Percentiles rank a stretch among this genome's conserved stretches.
These are phyloP conservation scores for Sechiopsis laciniata DNA, from an alignment of 306 rosid species.

Conservation along the genomic window DNA sequence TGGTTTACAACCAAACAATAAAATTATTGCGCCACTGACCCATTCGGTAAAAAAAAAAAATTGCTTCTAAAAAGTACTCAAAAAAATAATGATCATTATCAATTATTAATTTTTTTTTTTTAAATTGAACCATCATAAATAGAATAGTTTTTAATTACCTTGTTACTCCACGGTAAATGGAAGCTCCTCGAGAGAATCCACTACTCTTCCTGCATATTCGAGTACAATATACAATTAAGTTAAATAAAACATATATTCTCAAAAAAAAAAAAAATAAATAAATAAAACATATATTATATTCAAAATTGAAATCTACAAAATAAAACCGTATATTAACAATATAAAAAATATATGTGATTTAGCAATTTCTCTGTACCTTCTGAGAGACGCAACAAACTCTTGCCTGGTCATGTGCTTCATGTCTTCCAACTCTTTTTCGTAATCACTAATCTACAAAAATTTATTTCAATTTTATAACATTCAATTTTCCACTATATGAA, in stretches of 20 bases:
- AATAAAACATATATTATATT: background rate
- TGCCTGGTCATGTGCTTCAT: slow-evolving; percentile 96
- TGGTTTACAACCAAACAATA: too few relatives aligned
- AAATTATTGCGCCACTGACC: too few relatives aligned
- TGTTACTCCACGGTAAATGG: slow-evolving; percentile 90
- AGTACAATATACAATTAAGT: background rate
- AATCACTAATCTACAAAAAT: slow-evolving; percentile 53
- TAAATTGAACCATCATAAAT: background rate
- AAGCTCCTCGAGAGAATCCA: slow-evolving; percentile 94
- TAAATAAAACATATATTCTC: background rate
- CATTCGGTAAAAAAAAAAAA: too few relatives aligned
- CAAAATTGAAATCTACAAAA: background rate
- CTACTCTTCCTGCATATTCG: slow-evolving; percentile 67
- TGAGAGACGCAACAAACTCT: slow-evolving; percentile 85
- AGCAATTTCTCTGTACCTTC: slow-evolving; percentile 49
- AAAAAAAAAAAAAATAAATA: too few relatives aligned
- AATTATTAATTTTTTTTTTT: too few relatives aligned
- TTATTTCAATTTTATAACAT: background rate
- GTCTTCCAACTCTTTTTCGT: slow-evolving; percentile 79
- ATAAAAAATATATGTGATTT: background rate
- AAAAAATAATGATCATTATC: too few relatives aligned
- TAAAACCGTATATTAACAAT: background rate
- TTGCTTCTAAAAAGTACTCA: too few relatives aligned
- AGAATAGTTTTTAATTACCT: slow-evolving; percentile 43
- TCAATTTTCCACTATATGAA: background rate